Evolutionary conservation across 768 basidiomycete species (phyloP).

Genomic region (Mrakia hoshinonis): DNA sequence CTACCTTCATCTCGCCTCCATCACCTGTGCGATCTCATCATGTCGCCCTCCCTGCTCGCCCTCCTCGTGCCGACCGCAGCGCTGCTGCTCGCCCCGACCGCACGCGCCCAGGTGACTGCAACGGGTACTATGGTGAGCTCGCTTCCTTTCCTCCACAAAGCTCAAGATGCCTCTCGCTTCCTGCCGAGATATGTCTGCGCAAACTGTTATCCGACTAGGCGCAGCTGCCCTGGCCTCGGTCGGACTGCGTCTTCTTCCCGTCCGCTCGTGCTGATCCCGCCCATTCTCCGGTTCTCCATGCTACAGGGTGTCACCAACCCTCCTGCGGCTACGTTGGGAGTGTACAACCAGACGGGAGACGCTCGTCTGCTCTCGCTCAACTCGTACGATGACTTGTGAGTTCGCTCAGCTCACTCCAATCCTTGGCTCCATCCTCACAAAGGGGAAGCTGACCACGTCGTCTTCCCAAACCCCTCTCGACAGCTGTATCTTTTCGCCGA

Average conservation of each 20-base stretch:
- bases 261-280: background rate
- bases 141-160: background rate
- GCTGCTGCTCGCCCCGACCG: no score
- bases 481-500: conserved; percentile 31
- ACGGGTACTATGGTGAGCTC: background rate
- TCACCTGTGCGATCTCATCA: background rate
- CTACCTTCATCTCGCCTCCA: background rate
- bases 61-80: background rate
- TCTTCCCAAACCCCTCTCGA: no score
- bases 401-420: background rate
- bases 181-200: background rate
- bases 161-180: background rate
- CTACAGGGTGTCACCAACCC: conserved; percentile 9
- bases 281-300: background rate
- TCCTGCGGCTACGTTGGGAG: conserved; percentile 4
- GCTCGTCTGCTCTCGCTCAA: conserved; percentile 26
- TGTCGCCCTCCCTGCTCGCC: background rate
- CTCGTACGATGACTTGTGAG: conserved; percentile 29
- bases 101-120: no score
- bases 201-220: no score
- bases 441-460: no score
- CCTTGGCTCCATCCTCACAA: no score
- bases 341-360: conserved; percentile 28
- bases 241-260: background rate
- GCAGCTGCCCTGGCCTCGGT: background rate